A percentile compares a stretch with the other conserved stretches of the same genome.
Evolutionary conservation across 345 rosid genomes (phyloP).

Genomic region (Hibiscus trionum): DNA sequence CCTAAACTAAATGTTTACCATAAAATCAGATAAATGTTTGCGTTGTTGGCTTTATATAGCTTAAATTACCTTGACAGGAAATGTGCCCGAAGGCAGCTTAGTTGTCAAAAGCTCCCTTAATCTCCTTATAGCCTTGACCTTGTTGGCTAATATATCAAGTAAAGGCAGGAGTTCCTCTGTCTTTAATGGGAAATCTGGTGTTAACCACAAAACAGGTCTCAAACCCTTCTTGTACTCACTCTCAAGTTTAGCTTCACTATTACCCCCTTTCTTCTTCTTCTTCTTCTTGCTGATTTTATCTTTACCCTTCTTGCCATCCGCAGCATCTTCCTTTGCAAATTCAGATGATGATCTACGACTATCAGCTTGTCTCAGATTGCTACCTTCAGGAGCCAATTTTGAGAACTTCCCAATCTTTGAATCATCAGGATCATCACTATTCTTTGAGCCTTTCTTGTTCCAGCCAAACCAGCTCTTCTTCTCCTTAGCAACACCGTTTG

Average conservation of each 20-base stretch:
- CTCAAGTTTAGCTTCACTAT: constrained; percentile 57
- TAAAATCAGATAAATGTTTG: not conserved
- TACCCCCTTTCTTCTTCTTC: constrained; percentile 67
- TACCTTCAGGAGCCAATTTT: constrained; percentile 62
- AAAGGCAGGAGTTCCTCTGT: constrained; percentile 91
- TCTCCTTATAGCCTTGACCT: constrained; percentile 94
- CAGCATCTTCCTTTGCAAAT: constrained; percentile 43
- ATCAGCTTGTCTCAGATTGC: constrained; percentile 48
- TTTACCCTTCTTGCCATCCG: constrained; percentile 61
- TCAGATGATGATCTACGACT: constrained; percentile 56
- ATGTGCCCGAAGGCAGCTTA: constrained; percentile 84
- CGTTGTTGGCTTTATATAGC: not conserved
- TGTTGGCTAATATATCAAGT: constrained; percentile 93
- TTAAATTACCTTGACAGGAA: constrained; percentile 84
- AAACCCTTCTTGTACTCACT: constrained; percentile 90
- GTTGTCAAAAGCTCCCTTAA: constrained; percentile 97
- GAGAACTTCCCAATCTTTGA: constrained; percentile 57
- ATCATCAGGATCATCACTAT: constrained; percentile 56
- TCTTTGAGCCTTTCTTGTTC: constrained; percentile 69
- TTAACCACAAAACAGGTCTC: constrained; percentile 92
- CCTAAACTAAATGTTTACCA: not conserved
- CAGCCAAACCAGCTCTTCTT: constrained; percentile 97
- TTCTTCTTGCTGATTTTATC: constrained; percentile 74
- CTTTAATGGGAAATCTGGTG: constrained; percentile 87
- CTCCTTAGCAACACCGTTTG: constrained; percentile 56